Conservation (phyloP, 805 yeast genomes). For the Cyberlindnera saturnus region DNA sequence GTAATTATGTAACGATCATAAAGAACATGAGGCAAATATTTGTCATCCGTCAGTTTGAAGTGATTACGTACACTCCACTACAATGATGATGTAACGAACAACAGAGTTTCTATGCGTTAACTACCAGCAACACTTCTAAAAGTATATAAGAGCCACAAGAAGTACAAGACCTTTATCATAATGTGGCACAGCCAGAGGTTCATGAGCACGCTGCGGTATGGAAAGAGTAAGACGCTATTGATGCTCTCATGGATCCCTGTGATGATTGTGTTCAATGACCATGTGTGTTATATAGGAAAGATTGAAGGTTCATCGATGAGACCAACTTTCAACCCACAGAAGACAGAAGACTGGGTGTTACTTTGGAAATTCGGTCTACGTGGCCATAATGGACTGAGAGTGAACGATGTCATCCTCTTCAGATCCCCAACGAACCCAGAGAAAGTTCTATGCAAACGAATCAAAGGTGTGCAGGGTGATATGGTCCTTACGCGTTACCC, state of each 20-base stretch:
- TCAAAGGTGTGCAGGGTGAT: constrained; percentile 74
- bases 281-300: constrained; percentile 65
- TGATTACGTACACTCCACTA: too few relatives aligned
- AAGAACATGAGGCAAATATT: too few relatives aligned
- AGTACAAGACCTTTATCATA: too few relatives aligned
- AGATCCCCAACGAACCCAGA: constrained; percentile 80
- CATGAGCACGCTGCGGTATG: constrained; percentile 15
- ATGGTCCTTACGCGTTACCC: constrained; percentile 52
- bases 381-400: constrained; percentile 37
- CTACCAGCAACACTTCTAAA: too few relatives aligned
- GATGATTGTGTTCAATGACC: constrained; percentile 57
- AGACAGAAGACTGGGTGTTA: constrained; percentile 53
- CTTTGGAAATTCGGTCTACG: constrained; percentile 60
- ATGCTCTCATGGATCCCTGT: constrained; percentile 78
- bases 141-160: too few relatives aligned
- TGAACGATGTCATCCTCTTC: constrained; percentile 72
- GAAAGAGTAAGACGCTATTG: constrained; percentile 21
- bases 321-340: constrained; percentile 77
- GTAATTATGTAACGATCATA: too few relatives aligned
- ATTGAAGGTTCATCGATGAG: constrained; percentile 83
- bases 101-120: too few relatives aligned
- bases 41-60: too few relatives aligned
- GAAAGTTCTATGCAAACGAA: constrained; percentile 69
- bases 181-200: not conserved
- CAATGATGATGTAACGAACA: too few relatives aligned